Evolutionary conservation across 2,329 filamentous ascomycete species (phyloP).

Genomic region (Fusarium pseudoanthophilum): DNA sequence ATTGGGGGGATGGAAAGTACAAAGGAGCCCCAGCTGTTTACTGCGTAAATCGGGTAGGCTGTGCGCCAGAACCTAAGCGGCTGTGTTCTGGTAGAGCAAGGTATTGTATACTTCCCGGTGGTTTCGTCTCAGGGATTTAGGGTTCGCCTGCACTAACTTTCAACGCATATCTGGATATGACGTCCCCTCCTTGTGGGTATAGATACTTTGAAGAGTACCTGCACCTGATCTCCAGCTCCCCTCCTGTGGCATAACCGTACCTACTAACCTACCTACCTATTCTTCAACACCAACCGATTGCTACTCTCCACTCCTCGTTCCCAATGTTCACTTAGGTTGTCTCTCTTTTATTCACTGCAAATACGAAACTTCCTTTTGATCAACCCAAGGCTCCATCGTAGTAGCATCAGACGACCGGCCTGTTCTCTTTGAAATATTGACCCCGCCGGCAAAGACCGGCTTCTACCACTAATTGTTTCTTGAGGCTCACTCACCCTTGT

Average conservation of each 20-base stretch:
- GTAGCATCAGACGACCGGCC: conserved; percentile 4
- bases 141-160: conserved; percentile 11
- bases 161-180: conserved; percentile 20
- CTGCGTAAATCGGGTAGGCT: neutral
- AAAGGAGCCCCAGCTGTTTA: conserved; percentile 1
- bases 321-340: neutral
- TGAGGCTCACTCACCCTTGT: conserved; percentile 1
- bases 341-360: neutral
- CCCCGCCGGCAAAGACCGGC: conserved; percentile 29
- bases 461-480: conserved; percentile 15
- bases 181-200: conserved; percentile 25
- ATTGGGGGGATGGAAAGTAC: neutral
- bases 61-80: neutral
- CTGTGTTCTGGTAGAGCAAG: conserved; percentile 9
- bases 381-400: neutral
- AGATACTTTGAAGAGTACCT: conserved; percentile 22
- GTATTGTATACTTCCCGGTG: conserved; percentile 30
- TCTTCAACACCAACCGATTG: conserved; percentile 26
- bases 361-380: neutral
- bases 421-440: conserved; percentile 1
- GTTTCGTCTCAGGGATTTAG: neutral
- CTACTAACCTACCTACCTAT: neutral
- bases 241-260: neutral
- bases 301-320: neutral
- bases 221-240: conserved; percentile 11